Percentiles rank a stretch among this genome's conserved stretches.
Evolutionary conservation across 345 rosid species (phyloP).

Genomic region (Gossypium thurberi): DNA sequence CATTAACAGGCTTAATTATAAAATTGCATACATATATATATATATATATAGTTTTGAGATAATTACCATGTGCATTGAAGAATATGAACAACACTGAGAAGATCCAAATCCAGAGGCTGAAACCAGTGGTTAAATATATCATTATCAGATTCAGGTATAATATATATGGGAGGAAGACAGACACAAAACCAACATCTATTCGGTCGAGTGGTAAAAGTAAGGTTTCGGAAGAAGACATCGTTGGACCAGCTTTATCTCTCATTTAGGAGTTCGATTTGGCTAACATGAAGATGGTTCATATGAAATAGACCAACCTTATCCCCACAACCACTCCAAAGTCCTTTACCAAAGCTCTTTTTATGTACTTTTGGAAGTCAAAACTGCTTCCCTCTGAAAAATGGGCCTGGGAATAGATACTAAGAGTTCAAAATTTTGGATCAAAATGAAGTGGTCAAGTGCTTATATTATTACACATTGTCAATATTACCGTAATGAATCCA

Average conservation of each 20-base stretch:
- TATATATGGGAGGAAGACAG: too few relatives aligned
- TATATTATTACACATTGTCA: too few relatives aligned
- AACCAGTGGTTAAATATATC: neutral
- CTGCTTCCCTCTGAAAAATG: conserved; percentile 53
- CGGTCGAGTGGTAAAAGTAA: too few relatives aligned
- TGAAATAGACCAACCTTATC: conserved; percentile 36
- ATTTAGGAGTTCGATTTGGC: too few relatives aligned
- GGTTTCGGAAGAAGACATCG: too few relatives aligned
- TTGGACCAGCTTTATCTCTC: too few relatives aligned
- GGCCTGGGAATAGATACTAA: conserved; percentile 31
- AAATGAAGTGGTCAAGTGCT: too few relatives aligned
- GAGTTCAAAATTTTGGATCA: too few relatives aligned
- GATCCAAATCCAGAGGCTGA: conserved; percentile 75
- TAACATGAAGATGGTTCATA: neutral
- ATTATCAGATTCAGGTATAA: too few relatives aligned
- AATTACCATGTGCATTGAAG: conserved; percentile 62
- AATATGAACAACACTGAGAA: conserved; percentile 57
- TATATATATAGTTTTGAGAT: neutral
- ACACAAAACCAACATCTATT: too few relatives aligned
- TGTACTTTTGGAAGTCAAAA: conserved; percentile 72
- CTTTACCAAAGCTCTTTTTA: conserved; percentile 66
- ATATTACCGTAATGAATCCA: conserved; percentile 65
- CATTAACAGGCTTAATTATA: neutral
- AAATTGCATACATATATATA: neutral
- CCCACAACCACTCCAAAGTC: conserved; percentile 63